phyloP scores from a whole-genome alignment of 345 rosid genomes.

The Eucalyptus curtisii region DNA sequence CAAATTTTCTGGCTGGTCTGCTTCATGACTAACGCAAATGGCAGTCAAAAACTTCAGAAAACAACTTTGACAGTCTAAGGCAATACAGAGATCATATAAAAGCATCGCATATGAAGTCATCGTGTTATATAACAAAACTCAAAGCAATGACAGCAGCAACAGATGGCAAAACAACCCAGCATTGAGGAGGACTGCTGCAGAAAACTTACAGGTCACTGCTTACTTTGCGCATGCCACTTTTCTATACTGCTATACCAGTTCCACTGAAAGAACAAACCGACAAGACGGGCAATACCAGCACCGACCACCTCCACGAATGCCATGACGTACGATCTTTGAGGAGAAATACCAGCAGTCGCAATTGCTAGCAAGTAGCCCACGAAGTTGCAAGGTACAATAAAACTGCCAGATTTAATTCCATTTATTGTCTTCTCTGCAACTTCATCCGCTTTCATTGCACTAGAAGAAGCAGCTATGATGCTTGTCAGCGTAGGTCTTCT shows the following conservation, averaged over 20 bases:
- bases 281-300: conserved; percentile 33
- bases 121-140: neutral
- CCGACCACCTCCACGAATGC: conserved; percentile 70
- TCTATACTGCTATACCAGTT: conserved; percentile 58
- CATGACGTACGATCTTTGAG: conserved; percentile 61
- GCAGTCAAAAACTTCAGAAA: neutral
- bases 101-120: neutral
- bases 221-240: conserved; percentile 19
- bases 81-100: neutral
- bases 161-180: neutral
- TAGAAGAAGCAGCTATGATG: conserved; percentile 48
- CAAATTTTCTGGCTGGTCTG: neutral
- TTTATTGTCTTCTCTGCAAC: conserved; percentile 64
- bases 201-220: conserved; percentile 1
- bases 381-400: conserved; percentile 59
- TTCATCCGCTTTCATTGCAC: conserved; percentile 68
- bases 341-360: conserved; percentile 63
- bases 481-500: conserved; percentile 50
- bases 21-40: neutral
- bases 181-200: neutral
- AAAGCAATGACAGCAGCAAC: neutral
- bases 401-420: conserved; percentile 62
- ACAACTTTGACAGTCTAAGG: neutral
- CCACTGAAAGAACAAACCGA: conserved; percentile 55
- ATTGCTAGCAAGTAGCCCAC: conserved; percentile 54